These are phyloP conservation scores for Nemania sp. DNA, from an alignment of 2,329 filamentous ascomycete genomes.

Conservation along the genomic window DNA sequence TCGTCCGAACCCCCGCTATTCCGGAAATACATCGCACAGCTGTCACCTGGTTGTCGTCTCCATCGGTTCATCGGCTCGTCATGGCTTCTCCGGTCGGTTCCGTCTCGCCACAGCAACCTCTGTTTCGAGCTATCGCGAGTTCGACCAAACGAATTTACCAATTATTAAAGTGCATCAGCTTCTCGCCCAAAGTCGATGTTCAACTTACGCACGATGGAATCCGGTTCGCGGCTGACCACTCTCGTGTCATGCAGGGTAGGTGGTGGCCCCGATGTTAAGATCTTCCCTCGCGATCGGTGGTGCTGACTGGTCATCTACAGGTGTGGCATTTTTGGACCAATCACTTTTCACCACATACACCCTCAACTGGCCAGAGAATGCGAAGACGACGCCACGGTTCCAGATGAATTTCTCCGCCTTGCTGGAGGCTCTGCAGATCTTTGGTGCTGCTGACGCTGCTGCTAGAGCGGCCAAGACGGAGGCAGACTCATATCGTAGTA, in stretches of 20 bases:
- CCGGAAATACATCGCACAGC: neutral
- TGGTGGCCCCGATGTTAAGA: neutral
- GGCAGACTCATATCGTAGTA: constrained; percentile 64
- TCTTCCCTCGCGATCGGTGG: neutral
- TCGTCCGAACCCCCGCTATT: constrained; percentile 4
- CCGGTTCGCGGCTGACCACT: constrained; percentile 85
- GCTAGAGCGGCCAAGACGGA: constrained; percentile 62
- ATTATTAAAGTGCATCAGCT: constrained; percentile 62
- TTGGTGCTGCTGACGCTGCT: constrained; percentile 77
- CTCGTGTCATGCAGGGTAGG: constrained; percentile 87
- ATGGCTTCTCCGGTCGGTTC: constrained; percentile 35
- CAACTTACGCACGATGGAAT: constrained; percentile 86
- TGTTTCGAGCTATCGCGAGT: constrained; percentile 77
- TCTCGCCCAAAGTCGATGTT: constrained; percentile 61
- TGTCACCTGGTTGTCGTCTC: too few relatives aligned
- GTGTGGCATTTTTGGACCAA: constrained; percentile 84
- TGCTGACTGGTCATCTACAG: constrained; percentile 44
- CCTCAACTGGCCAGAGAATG: constrained; percentile 59
- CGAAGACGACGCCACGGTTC: constrained; percentile 68
- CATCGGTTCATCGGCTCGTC: constrained; percentile 16
- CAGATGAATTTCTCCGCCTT: constrained; percentile 86
- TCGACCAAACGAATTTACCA: constrained; percentile 77
- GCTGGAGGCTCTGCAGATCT: constrained; percentile 93
- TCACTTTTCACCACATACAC: constrained; percentile 85
- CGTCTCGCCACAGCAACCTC: constrained; percentile 46